A percentile compares a stretch with the other conserved stretches of the same genome.
Evolutionary conservation across 768 basidiomycete genomes (phyloP).

Genomic region (Macrolepiota fuliginosa): DNA sequence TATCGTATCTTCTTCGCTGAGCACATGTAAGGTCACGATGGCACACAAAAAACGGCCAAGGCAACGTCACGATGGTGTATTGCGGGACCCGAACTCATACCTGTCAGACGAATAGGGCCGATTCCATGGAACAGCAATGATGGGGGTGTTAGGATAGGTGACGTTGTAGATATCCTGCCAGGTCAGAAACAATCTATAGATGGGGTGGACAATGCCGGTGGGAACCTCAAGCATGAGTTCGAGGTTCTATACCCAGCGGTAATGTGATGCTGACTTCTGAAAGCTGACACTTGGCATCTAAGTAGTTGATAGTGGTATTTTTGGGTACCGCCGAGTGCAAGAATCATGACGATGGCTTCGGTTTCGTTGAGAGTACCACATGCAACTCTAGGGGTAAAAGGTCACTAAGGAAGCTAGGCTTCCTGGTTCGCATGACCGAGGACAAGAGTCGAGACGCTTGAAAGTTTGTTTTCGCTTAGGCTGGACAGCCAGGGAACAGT

Average conservation of each 20-base stretch:
- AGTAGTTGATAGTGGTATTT: background rate
- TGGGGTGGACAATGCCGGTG: background rate
- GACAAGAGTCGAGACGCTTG: background rate
- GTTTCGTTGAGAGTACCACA: background rate
- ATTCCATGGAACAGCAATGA: too few species aligned
- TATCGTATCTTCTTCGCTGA: too few species aligned
- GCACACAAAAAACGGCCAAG: too few species aligned
- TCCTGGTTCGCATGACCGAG: background rate
- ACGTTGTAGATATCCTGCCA: too few species aligned
- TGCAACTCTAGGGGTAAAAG: background rate
- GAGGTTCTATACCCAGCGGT: background rate
- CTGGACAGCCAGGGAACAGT: background rate
- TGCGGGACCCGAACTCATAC: too few species aligned
- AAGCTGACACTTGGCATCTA: background rate
- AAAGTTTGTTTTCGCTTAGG: background rate
- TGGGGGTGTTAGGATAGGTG: too few species aligned
- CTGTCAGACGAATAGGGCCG: too few species aligned
- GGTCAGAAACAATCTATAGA: background rate
- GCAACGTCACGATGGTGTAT: too few species aligned
- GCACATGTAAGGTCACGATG: too few species aligned
- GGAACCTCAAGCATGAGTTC: background rate
- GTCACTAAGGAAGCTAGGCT: background rate
- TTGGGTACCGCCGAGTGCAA: background rate
- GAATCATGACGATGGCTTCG: background rate
- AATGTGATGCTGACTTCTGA: background rate